Percentiles rank a stretch among this genome's conserved stretches.
phyloP scores from a whole-genome alignment of 139 green algal genomes.

The Chlorella sp. region DNA sequence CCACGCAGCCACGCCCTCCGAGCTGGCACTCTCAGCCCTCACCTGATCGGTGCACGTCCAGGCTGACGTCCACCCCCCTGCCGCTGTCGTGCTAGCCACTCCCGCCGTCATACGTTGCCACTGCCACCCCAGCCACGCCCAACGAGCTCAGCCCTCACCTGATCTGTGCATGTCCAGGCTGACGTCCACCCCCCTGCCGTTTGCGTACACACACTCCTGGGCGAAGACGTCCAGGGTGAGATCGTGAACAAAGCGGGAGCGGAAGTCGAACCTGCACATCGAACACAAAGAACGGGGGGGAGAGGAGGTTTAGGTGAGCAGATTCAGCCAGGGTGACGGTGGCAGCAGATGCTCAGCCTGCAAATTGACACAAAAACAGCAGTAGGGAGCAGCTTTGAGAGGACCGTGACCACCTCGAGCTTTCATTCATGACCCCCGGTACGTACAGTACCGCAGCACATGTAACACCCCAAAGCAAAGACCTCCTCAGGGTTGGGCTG shows the following conservation, averaged over 20 bases:
- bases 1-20: too few relatives aligned
- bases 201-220: slow-evolving; percentile 19
- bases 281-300: not conserved
- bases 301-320: not conserved
- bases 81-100: slow-evolving; percentile 15
- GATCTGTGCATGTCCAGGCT: slow-evolving; percentile 19
- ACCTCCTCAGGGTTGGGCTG: too few relatives aligned
- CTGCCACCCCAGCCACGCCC: not conserved
- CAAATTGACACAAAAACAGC: not conserved
- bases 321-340: too few relatives aligned
- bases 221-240: slow-evolving; percentile 10
- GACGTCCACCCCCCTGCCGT: not conserved
- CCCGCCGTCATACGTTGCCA: not conserved
- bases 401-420: too few relatives aligned
- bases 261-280: not conserved
- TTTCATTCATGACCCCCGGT: too few relatives aligned
- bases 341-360: not conserved
- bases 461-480: too few relatives aligned
- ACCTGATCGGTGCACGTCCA: slow-evolving; percentile 4
- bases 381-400: too few relatives aligned
- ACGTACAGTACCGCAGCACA: too few relatives aligned
- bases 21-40: too few relatives aligned
- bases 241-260: slow-evolving; percentile 5
- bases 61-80: not conserved
- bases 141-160: not conserved